phyloP scores from a whole-genome alignment of 768 basidiomycete genomes.

The Xerocomellus amylosporus region DNA sequence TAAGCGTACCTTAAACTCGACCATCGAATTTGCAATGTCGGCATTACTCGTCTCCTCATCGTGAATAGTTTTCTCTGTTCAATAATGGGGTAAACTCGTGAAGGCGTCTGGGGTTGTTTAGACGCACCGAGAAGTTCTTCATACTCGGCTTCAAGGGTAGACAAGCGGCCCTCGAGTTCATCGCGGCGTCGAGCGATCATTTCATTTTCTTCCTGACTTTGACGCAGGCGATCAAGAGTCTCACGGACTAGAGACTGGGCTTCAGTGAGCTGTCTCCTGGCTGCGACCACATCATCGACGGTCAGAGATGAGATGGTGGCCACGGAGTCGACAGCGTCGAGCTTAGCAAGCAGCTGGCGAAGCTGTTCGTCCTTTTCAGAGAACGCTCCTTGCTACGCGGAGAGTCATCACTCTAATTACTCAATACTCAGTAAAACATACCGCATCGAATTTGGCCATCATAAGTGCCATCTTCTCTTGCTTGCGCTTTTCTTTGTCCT shows the following conservation, averaged over 20 bases:
- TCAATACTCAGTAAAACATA: conserved; percentile 38
- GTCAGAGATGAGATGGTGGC: conserved; percentile 54
- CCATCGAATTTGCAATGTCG: conserved; percentile 79
- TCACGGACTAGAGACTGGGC: conserved; percentile 84
- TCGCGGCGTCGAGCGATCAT: conserved; percentile 76
- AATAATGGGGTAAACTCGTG: conserved; percentile 9
- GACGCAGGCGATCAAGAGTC: conserved; percentile 83
- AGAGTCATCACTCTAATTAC: conserved; percentile 5
- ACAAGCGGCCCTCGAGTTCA: conserved; percentile 81
- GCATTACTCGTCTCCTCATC: conserved; percentile 85
- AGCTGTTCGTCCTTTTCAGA: conserved; percentile 96
- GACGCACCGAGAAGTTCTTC: conserved; percentile 89
- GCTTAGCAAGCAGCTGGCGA: conserved; percentile 76
- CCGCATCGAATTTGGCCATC: conserved; percentile 99
- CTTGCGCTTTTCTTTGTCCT: conserved; percentile 98
- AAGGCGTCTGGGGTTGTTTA: neutral
- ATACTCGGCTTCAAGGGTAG: conserved; percentile 86
- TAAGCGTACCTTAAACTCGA: conserved; percentile 77
- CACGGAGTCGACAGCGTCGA: conserved; percentile 76
- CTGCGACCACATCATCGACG: conserved; percentile 72
- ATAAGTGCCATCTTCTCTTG: conserved; percentile 99
- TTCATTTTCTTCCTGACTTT: conserved; percentile 91
- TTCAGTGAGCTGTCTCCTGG: conserved; percentile 86
- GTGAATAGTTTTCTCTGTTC: conserved; percentile 83
- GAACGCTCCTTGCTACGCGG: conserved; percentile 77